Percentiles rank a stretch among this genome's conserved stretches.
phyloP scores from a whole-genome alignment of 225 moss, liverwort and hornwort species.

The Anthoceros angustus region DNA sequence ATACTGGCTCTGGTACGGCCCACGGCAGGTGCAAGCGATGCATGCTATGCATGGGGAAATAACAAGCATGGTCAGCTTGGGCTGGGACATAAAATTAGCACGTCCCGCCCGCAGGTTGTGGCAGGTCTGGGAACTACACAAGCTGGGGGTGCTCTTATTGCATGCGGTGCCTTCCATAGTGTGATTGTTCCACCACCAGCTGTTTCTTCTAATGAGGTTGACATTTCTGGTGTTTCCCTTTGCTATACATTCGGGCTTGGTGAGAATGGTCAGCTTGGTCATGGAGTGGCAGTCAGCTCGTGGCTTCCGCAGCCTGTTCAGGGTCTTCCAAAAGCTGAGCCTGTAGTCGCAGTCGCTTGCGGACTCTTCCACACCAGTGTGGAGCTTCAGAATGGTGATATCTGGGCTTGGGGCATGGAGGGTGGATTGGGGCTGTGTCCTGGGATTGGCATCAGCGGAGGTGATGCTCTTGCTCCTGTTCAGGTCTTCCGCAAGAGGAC shows the following conservation, averaged over 20 bases:
- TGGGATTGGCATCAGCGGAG: constrained; percentile 44
- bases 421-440: constrained; percentile 50
- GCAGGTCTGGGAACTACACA: constrained; percentile 9
- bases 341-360: constrained; percentile 29
- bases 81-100: constrained; percentile 21
- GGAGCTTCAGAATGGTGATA: constrained; percentile 33
- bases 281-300: constrained; percentile 15
- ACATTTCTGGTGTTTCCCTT: constrained; percentile 11
- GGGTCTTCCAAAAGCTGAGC: constrained; percentile 28
- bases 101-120: constrained; percentile 19
- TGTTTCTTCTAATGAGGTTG: neutral
- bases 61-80: constrained; percentile 43
- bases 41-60: constrained; percentile 41
- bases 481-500: constrained; percentile 40
- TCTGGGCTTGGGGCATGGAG: constrained; percentile 68
- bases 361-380: constrained; percentile 37
- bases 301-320: constrained; percentile 23
- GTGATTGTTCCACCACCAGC: neutral
- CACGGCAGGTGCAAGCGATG: constrained; percentile 15
- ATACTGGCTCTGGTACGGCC: constrained; percentile 25
- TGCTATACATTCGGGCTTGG: constrained; percentile 50
- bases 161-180: constrained; percentile 50
- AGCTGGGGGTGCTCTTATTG: constrained; percentile 27
- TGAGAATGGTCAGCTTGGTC: constrained; percentile 46
- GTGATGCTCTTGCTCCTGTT: constrained; percentile 36